Conservation (phyloP, 257 asterid genomes). For the Gardenia jasminoides region DNA sequence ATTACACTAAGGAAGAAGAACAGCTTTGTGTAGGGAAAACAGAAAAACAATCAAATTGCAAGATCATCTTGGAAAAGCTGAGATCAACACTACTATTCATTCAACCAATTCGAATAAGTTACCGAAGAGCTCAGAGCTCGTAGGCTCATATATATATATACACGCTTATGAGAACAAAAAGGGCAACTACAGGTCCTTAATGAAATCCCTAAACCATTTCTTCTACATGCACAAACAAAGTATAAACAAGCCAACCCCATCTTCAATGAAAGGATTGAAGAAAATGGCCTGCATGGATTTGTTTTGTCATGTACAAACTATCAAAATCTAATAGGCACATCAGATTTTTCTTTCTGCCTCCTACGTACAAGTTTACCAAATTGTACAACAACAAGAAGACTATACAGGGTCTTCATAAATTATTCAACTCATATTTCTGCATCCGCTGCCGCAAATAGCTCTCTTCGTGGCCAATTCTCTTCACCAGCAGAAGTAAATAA, state of each 20-base stretch:
- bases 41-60: not conserved
- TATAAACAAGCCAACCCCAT: slow-evolving; percentile 30
- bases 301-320: slow-evolving; percentile 28
- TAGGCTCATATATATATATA: slow-evolving; percentile 1
- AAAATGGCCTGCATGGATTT: slow-evolving; percentile 19
- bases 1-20: too few relatives aligned
- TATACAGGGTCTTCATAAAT: slow-evolving; percentile 15
- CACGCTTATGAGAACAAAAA: not conserved
- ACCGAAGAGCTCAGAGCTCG: not conserved
- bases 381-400: slow-evolving; percentile 19
- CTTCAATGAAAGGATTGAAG: slow-evolving; percentile 65
- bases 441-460: slow-evolving; percentile 30
- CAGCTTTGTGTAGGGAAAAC: not conserved
- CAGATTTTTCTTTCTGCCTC: slow-evolving; percentile 8
- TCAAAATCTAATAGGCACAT: slow-evolving; percentile 19
- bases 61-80: not conserved
- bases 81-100: not conserved
- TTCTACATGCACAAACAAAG: slow-evolving; percentile 28
- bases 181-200: slow-evolving; percentile 19
- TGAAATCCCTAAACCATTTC: slow-evolving; percentile 8
- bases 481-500: slow-evolving; percentile 42
- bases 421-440: slow-evolving; percentile 6
- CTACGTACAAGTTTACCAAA: not conserved
- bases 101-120: not conserved
- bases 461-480: slow-evolving; percentile 34